These are phyloP conservation scores for Mycena crocata DNA, from an alignment of 768 basidiomycete species.

Conservation along the genomic window DNA sequence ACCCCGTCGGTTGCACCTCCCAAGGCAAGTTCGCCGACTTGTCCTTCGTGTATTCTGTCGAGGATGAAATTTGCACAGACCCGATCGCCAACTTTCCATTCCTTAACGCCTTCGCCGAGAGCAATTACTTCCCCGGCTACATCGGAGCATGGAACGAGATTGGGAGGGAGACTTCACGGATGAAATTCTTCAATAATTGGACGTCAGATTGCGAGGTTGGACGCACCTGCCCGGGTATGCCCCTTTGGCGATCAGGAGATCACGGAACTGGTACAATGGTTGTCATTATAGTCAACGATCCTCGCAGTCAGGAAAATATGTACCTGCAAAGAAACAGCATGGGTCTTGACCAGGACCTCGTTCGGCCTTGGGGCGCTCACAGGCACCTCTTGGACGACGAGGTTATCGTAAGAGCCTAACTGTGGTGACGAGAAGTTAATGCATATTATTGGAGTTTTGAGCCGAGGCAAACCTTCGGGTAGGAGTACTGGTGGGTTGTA, in stretches of 20 bases:
- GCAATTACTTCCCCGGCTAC: conserved; percentile 68
- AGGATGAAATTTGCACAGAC: conserved; percentile 64
- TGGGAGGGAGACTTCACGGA: conserved; percentile 21
- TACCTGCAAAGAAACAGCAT: conserved; percentile 67
- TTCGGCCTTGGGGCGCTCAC: conserved; percentile 49
- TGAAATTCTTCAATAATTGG: background rate
- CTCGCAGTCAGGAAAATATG: background rate
- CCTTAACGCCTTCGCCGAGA: conserved; percentile 54
- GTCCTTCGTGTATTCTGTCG: conserved; percentile 63
- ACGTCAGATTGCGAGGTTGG: background rate
- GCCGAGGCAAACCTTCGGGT: background rate
- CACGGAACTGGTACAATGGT: conserved; percentile 54
- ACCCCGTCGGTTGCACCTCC: conserved; percentile 65
- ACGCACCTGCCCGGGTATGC: conserved; percentile 49
- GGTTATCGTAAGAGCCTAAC: conserved; percentile 37
- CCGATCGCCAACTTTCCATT: conserved; percentile 65
- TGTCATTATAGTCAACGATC: background rate
- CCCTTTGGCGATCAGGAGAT: conserved; percentile 55
- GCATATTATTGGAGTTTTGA: background rate
- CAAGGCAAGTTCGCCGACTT: conserved; percentile 45
- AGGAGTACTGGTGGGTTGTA: background rate
- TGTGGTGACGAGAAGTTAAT: background rate
- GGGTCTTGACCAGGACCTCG: conserved; percentile 67
- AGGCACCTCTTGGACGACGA: conserved; percentile 39
- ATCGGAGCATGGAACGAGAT: conserved; percentile 58